Percentiles rank a stretch among this genome's conserved stretches.
These are phyloP conservation scores for Globomyces pollinis-pini DNA, from an alignment of 192 early-diverging fungal genomes.

Conservation along the genomic window DNA sequence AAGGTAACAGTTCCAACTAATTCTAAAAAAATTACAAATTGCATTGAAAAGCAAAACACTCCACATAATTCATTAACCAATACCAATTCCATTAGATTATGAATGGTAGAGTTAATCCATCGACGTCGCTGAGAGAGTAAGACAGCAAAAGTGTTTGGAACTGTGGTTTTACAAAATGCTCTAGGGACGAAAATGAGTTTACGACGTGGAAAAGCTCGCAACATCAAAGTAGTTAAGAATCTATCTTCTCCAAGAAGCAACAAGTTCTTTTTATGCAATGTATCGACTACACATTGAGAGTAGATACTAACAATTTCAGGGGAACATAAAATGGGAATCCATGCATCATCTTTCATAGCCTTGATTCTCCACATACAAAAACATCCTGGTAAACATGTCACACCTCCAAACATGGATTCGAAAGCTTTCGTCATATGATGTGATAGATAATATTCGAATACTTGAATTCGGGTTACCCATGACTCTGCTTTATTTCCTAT, in stretches of 20 bases:
- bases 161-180: slow-evolving; percentile 86
- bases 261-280: slow-evolving; percentile 89
- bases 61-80: slow-evolving; percentile 90
- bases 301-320: slow-evolving; percentile 64
- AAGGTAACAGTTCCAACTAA: slow-evolving; percentile 79
- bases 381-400: slow-evolving; percentile 93
- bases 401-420: slow-evolving; percentile 95
- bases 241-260: slow-evolving; percentile 92
- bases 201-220: slow-evolving; percentile 83
- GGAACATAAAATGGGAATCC: slow-evolving; percentile 55
- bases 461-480: slow-evolving; percentile 92
- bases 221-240: slow-evolving; percentile 89
- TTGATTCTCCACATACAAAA: slow-evolving; percentile 97
- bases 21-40: slow-evolving; percentile 85
- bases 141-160: slow-evolving; percentile 77
- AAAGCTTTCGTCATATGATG: slow-evolving; percentile 96
- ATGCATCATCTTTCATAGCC: slow-evolving; percentile 30
- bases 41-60: slow-evolving; percentile 88
- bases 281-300: slow-evolving; percentile 42
- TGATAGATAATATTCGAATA: slow-evolving; percentile 97
- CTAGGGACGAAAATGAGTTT: slow-evolving; percentile 92
- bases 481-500: slow-evolving; percentile 90
- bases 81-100: slow-evolving; percentile 90
- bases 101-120: slow-evolving; percentile 98
- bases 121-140: slow-evolving; percentile 83